A percentile compares a stretch with the other conserved stretches of the same genome.
These are phyloP conservation scores for Boletus vermiculosoides DNA, from an alignment of 768 basidiomycete genomes.

Conservation along the genomic window DNA sequence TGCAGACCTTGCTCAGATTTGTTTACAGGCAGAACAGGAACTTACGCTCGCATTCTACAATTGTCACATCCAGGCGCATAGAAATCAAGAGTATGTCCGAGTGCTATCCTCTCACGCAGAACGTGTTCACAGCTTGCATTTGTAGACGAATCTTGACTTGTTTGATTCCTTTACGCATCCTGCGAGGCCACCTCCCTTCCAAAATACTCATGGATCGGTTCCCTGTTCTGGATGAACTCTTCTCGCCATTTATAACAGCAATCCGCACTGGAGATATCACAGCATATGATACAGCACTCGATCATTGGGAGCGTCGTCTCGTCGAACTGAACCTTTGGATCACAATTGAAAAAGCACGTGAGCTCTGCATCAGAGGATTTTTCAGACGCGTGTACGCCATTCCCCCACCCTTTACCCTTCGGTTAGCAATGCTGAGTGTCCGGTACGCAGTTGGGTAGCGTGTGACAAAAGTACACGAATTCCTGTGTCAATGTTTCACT, in stretches of 20 bases:
- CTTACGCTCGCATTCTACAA: slow-evolving; percentile 84
- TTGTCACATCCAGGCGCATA: slow-evolving; percentile 65
- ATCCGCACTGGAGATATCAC: slow-evolving; percentile 75
- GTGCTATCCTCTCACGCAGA: background rate
- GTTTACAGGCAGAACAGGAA: slow-evolving; percentile 75
- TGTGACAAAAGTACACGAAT: slow-evolving; percentile 73
- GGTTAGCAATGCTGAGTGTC: background rate
- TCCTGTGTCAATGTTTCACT: slow-evolving; percentile 76
- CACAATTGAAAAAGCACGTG: slow-evolving; percentile 83
- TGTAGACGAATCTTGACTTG: slow-evolving; percentile 85
- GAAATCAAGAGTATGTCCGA: slow-evolving; percentile 78
- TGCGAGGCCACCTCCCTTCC: slow-evolving; percentile 86
- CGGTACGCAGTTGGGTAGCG: slow-evolving; percentile 68
- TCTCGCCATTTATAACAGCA: slow-evolving; percentile 76
- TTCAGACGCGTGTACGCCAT: slow-evolving; percentile 73
- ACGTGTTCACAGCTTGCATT: background rate
- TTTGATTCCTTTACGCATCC: slow-evolving; percentile 83
- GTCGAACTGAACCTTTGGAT: slow-evolving; percentile 88
- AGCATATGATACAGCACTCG: slow-evolving; percentile 78
- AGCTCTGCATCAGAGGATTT: slow-evolving; percentile 79
- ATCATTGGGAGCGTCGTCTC: slow-evolving; percentile 65
- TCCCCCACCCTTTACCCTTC: background rate
- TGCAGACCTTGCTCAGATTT: background rate
- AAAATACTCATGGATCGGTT: slow-evolving; percentile 66
- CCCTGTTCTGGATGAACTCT: slow-evolving; percentile 70